Percentiles rank a stretch among this genome's conserved stretches.
These are phyloP conservation scores for Colletotrichum higginsianum DNA, from an alignment of 2,329 filamentous ascomycete genomes.

Conservation along the genomic window DNA sequence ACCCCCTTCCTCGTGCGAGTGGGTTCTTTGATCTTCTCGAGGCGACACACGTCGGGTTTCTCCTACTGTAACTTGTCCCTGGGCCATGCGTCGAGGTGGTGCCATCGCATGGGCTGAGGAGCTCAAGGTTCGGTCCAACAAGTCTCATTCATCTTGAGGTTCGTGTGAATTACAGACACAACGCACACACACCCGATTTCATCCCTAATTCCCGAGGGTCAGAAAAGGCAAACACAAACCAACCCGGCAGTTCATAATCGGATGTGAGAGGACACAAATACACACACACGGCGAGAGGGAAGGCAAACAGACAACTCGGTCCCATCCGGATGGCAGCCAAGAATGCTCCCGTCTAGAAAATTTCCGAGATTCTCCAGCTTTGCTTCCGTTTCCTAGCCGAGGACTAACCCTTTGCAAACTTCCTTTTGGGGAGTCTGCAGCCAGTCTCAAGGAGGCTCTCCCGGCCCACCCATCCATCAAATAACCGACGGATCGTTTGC, in stretches of 20 bases:
- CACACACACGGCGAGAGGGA: neutral
- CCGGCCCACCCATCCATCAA: no score
- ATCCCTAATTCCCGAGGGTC: constrained; percentile 19
- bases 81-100: constrained; percentile 19
- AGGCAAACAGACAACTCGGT: constrained; percentile 13
- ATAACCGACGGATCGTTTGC: neutral
- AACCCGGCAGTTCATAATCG: neutral
- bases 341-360: neutral
- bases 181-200: neutral
- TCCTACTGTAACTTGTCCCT: neutral
- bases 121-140: constrained; percentile 24
- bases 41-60: neutral
- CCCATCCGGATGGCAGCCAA: neutral
- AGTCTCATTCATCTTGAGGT: neutral
- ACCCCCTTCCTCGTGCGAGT: neutral
- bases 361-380: neutral
- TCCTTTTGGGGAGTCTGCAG: no score
- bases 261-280: constrained; percentile 20
- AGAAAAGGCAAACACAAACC: constrained; percentile 19
- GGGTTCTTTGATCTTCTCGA: no score
- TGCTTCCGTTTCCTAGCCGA: no score
- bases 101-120: constrained; percentile 7
- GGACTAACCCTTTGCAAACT: no score
- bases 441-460: no score
- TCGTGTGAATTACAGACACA: neutral